These are phyloP conservation scores for Ilex paraguariensis DNA, from an alignment of 305 asterid genomes.

Conservation along the genomic window DNA sequence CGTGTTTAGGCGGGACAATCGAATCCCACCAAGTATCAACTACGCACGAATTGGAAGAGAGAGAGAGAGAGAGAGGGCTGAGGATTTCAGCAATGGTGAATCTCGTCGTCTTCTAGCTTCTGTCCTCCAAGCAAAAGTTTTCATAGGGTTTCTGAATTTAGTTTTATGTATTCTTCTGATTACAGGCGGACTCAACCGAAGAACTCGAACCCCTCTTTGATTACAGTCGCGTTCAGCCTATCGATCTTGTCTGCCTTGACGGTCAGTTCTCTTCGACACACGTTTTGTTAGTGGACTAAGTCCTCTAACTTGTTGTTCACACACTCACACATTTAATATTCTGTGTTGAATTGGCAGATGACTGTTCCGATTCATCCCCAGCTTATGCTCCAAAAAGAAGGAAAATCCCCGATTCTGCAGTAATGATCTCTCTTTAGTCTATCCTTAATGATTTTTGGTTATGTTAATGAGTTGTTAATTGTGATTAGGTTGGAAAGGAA, in stretches of 20 bases:
- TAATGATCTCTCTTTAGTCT: constrained; percentile 16
- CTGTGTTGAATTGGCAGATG: constrained; percentile 40
- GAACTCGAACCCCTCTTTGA: constrained; percentile 93
- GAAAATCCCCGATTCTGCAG: constrained; percentile 36
- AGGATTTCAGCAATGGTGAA: too few species aligned
- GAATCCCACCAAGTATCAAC: too few species aligned
- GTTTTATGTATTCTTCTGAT: background rate
- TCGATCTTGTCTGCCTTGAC: constrained; percentile 31
- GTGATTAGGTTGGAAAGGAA: constrained; percentile 33
- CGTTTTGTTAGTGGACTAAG: too few species aligned
- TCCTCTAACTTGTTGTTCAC: too few species aligned
- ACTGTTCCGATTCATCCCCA: constrained; percentile 44
- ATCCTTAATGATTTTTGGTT: background rate
- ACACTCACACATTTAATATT: constrained; percentile 1
- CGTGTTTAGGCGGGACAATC: too few species aligned
- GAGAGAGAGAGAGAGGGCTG: too few species aligned
- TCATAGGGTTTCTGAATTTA: background rate
- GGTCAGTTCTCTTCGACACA: constrained; percentile 32
- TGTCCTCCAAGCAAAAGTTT: background rate
- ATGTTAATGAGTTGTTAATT: constrained; percentile 6
- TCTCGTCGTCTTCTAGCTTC: too few species aligned
- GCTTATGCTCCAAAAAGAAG: constrained; percentile 39
- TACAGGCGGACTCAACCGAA: constrained; percentile 52
- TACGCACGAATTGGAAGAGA: too few species aligned
- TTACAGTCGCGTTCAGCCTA: constrained; percentile 79